These are phyloP conservation scores for Brassica incana DNA, from an alignment of 345 rosid species.

Conservation along the genomic window DNA sequence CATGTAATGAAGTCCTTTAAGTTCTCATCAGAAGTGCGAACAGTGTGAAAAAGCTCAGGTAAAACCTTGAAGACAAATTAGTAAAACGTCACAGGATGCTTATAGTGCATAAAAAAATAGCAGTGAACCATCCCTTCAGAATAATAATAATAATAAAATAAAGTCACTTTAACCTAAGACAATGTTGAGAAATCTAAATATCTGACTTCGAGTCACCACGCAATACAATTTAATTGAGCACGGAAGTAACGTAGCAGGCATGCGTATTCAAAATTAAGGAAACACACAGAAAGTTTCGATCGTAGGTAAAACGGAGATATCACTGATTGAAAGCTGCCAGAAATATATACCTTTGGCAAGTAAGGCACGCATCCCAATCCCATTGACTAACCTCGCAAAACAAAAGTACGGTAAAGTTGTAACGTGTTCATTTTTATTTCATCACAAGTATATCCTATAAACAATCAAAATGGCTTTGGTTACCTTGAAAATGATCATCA, in stretches of 20 bases:
- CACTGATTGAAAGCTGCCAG: slow-evolving; percentile 5
- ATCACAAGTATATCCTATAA: slow-evolving; percentile 7
- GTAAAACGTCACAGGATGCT: slow-evolving; percentile 12
- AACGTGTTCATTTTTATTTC: slow-evolving; percentile 5
- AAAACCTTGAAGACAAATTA: slow-evolving; percentile 59
- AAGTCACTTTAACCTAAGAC: slow-evolving; percentile 1
- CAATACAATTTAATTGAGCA: neutral
- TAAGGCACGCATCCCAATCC: slow-evolving; percentile 96
- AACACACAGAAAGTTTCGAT: neutral
- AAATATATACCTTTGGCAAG: slow-evolving; percentile 65
- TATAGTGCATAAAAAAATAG: neutral
- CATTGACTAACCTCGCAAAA: slow-evolving; percentile 88
- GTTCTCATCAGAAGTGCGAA: slow-evolving; percentile 86
- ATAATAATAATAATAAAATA: neutral
- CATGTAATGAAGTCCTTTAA: slow-evolving; percentile 95
- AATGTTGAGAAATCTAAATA: slow-evolving; percentile 2
- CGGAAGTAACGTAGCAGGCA: neutral
- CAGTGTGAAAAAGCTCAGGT: slow-evolving; percentile 95
- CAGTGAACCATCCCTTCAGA: slow-evolving; percentile 10
- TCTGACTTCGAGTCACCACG: slow-evolving; percentile 1
- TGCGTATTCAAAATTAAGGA: slow-evolving; percentile 5
- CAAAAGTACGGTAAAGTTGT: slow-evolving; percentile 18
- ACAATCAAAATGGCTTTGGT: neutral
- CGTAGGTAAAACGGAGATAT: slow-evolving; percentile 14
- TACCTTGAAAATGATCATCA: slow-evolving; percentile 98